phyloP scores from a whole-genome alignment of 148 eudicot species.

The Camellia sinensis region DNA sequence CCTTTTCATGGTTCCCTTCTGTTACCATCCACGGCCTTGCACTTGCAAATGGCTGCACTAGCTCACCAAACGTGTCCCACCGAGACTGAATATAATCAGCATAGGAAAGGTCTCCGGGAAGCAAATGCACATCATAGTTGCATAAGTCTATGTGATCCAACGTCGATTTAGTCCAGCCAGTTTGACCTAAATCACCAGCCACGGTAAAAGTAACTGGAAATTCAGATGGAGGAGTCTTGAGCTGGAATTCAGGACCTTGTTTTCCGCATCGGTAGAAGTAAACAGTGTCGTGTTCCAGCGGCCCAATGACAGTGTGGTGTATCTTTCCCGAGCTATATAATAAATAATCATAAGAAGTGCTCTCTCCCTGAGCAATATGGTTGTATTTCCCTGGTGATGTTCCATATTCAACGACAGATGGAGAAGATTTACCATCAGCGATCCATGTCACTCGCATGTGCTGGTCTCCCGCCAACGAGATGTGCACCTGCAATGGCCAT shows the following conservation, averaged over 20 bases:
- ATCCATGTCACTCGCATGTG: slow-evolving; percentile 88
- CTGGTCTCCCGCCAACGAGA: slow-evolving; percentile 83
- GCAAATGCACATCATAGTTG: slow-evolving; percentile 75
- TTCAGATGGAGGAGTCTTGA: slow-evolving; percentile 83
- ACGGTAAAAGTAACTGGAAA: slow-evolving; percentile 85
- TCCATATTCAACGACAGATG: slow-evolving; percentile 82
- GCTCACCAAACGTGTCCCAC: slow-evolving; percentile 92
- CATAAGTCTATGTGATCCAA: slow-evolving; percentile 76
- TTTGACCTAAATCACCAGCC: slow-evolving; percentile 94
- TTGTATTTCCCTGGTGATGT: slow-evolving; percentile 63
- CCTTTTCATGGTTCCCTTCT: slow-evolving; percentile 93
- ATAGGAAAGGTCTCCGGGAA: slow-evolving; percentile 94
- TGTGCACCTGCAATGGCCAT: slow-evolving; percentile 70
- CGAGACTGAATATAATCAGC: slow-evolving; percentile 74
- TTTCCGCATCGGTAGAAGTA: slow-evolving; percentile 91
- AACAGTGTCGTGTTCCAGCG: slow-evolving; percentile 55
- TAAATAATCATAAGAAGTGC: slow-evolving; percentile 62
- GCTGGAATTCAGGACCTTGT: slow-evolving; percentile 67
- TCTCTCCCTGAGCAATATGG: slow-evolving; percentile 66
- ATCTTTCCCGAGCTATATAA: slow-evolving; percentile 75
- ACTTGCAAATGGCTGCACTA: slow-evolving; percentile 95
- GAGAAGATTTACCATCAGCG: slow-evolving; percentile 62
- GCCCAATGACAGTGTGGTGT: slow-evolving; percentile 91
- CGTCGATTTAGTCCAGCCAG: slow-evolving; percentile 93
- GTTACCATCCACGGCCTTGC: slow-evolving; percentile 98